Evolutionary conservation across 768 basidiomycete species (phyloP), one percentile per base, ranked within the genome.

Genomic region (Russula emetica): DNA sequence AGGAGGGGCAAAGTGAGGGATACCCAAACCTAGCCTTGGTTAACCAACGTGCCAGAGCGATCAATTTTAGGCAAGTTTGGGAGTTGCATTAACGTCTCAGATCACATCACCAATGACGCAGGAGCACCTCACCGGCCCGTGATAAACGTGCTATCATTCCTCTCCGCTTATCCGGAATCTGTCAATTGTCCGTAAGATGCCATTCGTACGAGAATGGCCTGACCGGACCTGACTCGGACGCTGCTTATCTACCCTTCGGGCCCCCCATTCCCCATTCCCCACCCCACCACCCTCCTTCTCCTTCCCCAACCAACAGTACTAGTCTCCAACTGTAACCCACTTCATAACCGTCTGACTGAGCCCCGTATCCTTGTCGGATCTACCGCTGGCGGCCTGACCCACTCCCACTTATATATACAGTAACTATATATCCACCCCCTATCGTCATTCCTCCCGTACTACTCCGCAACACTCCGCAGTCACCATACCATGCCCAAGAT

Each of bases 351-450:
- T 60, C 34, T 26, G 44, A 36, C 24, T 10, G 18, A 56, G 10
- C 49, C n/a, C 24, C 63, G 58, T 58, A 56, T 60, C 51, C 59
- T 61, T 34, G 49, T 64, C 59, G 63, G 63, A 64, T 64, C 63
- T 64, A 64, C 63, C 63, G 63, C 63, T 64, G 63, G 63, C 59
- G 59, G 63, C 52, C n/a, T 32, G 24, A 36, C 32, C 34, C 34
- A 45, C 44, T n/a, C n/a, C 13, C 13, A 50, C 5, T 36, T 44
- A 26, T n/a, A 47, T 22, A 47, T 44, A 44, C n/a, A n/a, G n/a
- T n/a, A n/a, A n/a, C n/a, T 5, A 44, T 22, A 47, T 36, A 54
- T 38, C 38, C 38, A 47, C 51, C 42, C 51, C 42, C 40, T 30
- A 6, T 20, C 18, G 1, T 20, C 24, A 3, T 20, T 38, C 38